A percentile compares a stretch with the other conserved stretches of the same genome.
Evolutionary conservation across 2,329 filamentous ascomycete species (phyloP).

Genomic region (Xylariales sp.): DNA sequence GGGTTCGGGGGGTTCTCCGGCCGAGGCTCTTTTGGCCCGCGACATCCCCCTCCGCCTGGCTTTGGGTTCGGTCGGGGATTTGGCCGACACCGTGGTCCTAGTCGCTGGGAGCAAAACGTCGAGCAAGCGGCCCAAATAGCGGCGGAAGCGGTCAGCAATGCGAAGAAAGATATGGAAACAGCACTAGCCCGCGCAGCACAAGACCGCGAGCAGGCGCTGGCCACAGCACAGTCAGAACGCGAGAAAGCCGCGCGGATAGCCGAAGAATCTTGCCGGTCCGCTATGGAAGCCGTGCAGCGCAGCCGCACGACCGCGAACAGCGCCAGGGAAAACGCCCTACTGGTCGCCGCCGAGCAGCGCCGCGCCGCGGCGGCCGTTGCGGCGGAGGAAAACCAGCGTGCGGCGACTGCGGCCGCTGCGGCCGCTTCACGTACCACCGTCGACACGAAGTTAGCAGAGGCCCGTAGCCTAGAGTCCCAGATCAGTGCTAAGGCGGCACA

Average conservation of each 20-base stretch:
- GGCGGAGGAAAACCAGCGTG: conserved; percentile 1
- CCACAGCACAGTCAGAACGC: neutral
- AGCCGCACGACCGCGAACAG: neutral
- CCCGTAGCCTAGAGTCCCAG: conserved; percentile 17
- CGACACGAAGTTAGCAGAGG: conserved; percentile 23
- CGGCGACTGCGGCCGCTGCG: conserved; percentile 3
- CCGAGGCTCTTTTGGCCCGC: conserved; percentile 13
- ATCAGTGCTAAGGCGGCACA: conserved; percentile 18
- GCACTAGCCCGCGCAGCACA: neutral
- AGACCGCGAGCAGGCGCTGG: conserved; percentile 4
- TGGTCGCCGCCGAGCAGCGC: neutral
- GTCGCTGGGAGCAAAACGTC: neutral
- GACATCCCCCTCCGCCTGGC: neutral
- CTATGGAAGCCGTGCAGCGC: neutral
- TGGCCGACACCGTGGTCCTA: neutral
- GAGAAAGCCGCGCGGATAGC: neutral
- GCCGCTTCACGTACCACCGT: conserved; percentile 6
- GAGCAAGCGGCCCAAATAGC: conserved; percentile 13
- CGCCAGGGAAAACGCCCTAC: neutral
- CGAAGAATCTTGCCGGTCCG: conserved; percentile 3
- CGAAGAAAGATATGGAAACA: neutral
- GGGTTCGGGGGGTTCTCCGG: conserved; percentile 9
- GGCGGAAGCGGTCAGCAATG: conserved; percentile 6
- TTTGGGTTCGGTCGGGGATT: conserved; percentile 16
- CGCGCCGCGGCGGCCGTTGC: conserved; percentile 3